Percentiles rank a stretch among this genome's conserved stretches.
These are phyloP conservation scores for Boletellus ananas DNA, from an alignment of 768 basidiomycete genomes.

Conservation along the genomic window DNA sequence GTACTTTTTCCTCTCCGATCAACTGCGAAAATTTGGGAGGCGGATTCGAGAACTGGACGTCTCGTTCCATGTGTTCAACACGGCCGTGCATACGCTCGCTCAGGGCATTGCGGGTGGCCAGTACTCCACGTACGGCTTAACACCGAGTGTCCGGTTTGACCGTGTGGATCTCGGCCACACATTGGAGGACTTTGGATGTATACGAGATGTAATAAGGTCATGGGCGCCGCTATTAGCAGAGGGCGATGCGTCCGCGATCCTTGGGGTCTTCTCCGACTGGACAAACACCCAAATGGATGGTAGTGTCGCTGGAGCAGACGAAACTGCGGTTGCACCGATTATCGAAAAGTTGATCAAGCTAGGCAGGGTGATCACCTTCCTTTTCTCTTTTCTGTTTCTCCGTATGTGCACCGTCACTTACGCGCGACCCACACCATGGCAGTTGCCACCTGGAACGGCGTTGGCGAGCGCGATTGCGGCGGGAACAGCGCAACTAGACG, in stretches of 20 bases:
- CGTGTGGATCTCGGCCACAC: slow-evolving; percentile 43
- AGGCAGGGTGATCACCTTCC: slow-evolving; percentile 18
- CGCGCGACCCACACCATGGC: neutral
- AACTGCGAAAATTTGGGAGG: slow-evolving; percentile 36
- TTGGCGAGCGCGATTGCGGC: neutral
- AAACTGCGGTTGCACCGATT: slow-evolving; percentile 7
- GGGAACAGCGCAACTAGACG: slow-evolving; percentile 10
- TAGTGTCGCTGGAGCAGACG: slow-evolving; percentile 12
- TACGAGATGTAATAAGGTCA: slow-evolving; percentile 24
- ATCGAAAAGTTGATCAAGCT: slow-evolving; percentile 12
- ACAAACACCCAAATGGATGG: slow-evolving; percentile 3
- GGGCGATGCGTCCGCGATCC: slow-evolving; percentile 30
- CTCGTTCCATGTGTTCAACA: slow-evolving; percentile 31
- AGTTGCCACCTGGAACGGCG: slow-evolving; percentile 16
- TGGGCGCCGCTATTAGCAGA: slow-evolving; percentile 38
- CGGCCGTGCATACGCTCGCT: slow-evolving; percentile 38
- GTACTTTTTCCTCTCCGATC: slow-evolving; percentile 41
- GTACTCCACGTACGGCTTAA: slow-evolving; percentile 21
- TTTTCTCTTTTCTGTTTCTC: neutral
- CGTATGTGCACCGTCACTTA: neutral
- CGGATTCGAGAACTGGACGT: slow-evolving; percentile 37
- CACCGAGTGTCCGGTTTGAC: slow-evolving; percentile 35
- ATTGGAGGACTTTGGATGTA: slow-evolving; percentile 33
- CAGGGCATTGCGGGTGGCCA: slow-evolving; percentile 30
- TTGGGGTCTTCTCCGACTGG: slow-evolving; percentile 46